phyloP scores from a whole-genome alignment of 331 rosid species.

The Telfairia occidentalis region DNA sequence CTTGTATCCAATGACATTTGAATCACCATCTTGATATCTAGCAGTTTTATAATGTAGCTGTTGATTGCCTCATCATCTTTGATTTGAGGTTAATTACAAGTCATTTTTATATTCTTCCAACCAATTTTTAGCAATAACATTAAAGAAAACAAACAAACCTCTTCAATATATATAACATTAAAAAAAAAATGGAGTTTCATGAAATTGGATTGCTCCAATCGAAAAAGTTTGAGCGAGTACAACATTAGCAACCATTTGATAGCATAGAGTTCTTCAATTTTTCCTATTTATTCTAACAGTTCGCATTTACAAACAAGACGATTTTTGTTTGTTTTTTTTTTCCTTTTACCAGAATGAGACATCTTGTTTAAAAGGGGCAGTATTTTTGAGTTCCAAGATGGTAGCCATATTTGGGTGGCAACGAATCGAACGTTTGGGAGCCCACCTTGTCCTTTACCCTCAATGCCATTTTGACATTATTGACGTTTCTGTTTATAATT shows the following conservation, averaged over 20 bases:
- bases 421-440: conserved; percentile 3
- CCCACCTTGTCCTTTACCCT: neutral
- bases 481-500: neutral
- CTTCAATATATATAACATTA: neutral
- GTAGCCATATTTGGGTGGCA: neutral
- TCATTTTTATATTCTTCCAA: neutral
- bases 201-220: neutral
- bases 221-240: neutral
- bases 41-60: neutral
- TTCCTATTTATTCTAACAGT: neutral
- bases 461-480: neutral
- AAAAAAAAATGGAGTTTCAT: neutral
- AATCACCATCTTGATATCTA: neutral
- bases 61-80: neutral
- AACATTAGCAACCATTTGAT: neutral
- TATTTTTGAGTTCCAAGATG: neutral
- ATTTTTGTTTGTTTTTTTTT: neutral
- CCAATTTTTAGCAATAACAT: neutral
- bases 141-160: neutral
- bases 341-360: neutral
- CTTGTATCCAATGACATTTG: neutral
- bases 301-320: neutral
- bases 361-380: neutral
- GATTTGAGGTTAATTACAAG: neutral
- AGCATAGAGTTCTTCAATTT: neutral